Evolutionary conservation across 139 green algal genomes (phyloP), one percentile per base, ranked within the genome.

Genomic region (Chlamydomonas eustigma): DNA sequence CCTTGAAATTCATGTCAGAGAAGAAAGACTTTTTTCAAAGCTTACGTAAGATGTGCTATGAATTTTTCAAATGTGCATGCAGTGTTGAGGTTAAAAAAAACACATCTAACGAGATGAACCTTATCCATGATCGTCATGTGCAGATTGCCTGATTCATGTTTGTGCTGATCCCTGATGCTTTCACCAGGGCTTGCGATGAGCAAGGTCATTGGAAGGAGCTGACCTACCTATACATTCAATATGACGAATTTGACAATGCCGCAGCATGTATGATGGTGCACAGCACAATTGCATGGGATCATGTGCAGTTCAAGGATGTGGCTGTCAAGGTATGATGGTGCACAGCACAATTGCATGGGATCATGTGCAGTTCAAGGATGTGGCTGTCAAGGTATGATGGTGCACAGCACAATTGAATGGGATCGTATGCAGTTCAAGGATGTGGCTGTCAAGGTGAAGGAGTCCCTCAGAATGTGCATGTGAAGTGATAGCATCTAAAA

Each of bases 191-290:
- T 12, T 72, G 65, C 84, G 94, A 98, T 81, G 91, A 98, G 82
- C 86, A 97, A 75, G 86, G 93, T 74, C 92, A 97, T 81, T 99
- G 96, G 96, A 90, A 91, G 83, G 95, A 98, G 89, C 92, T 99
- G 51, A 91, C 93, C 28, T 97, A 93, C 90, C 83, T 99, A 77
- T 99, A 98, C 84, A 87, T 96, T 24, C n/a, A 44, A 77, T 99
- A 99, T 75, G 96, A 99, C 75, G 96, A 99, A 91, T 97, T 96
- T 74, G 96, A 99, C 91, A 99, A 99, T 83, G 96, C 96, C 0
- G 73, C 73, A 24, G 38, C 51, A 50, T 81, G 74, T 50, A 98
- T 98, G 92, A 97, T 99, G 83, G 83, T 84, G 58, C 96, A 99
- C 88, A 92, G 88, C 35, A 84, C 91, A 8, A 82, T 92, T 18